These are phyloP conservation scores for Russula abietina DNA, from an alignment of 768 basidiomycete genomes.

Conservation along the genomic window DNA sequence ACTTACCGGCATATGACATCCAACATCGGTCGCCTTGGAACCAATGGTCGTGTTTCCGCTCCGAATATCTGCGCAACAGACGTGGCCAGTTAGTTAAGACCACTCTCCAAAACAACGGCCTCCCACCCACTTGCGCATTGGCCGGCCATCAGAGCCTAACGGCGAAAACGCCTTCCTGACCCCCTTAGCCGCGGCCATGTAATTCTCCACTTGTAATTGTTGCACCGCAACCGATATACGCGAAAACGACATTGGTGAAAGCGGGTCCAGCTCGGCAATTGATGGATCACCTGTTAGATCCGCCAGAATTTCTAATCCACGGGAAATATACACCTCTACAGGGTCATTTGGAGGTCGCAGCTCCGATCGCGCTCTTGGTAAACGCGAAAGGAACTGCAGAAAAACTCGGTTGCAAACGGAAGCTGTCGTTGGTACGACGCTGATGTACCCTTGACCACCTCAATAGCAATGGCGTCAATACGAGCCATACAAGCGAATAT, in stretches of 20 bases:
- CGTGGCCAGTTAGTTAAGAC: neutral
- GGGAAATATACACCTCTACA: constrained; percentile 7
- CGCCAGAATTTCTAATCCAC: constrained; percentile 9
- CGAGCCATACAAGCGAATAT: neutral
- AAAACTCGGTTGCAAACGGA: constrained; percentile 26
- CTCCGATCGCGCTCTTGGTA: constrained; percentile 14
- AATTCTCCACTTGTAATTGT: constrained; percentile 17
- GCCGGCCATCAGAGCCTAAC: constrained; percentile 18
- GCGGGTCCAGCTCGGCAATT: constrained; percentile 16
- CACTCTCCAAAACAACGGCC: neutral
- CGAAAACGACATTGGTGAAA: constrained; percentile 22
- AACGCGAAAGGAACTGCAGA: constrained; percentile 23
- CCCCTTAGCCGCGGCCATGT: constrained; percentile 10
- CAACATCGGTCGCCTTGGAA: constrained; percentile 22
- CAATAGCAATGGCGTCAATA: neutral
- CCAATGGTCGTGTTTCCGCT: constrained; percentile 23
- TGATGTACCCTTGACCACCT: constrained; percentile 25
- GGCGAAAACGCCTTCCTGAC: constrained; percentile 14
- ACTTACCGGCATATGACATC: constrained; percentile 21
- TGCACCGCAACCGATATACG: constrained; percentile 17
- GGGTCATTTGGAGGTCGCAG: constrained; percentile 9
- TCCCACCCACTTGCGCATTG: constrained; percentile 20
- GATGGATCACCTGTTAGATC: constrained; percentile 7
- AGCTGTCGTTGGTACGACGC: constrained; percentile 23
- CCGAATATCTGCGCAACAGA: constrained; percentile 15